Base-by-base conservation (phyloP, 352 stramenopile genomes). In the Phytophthora ohioensis region DNA sequence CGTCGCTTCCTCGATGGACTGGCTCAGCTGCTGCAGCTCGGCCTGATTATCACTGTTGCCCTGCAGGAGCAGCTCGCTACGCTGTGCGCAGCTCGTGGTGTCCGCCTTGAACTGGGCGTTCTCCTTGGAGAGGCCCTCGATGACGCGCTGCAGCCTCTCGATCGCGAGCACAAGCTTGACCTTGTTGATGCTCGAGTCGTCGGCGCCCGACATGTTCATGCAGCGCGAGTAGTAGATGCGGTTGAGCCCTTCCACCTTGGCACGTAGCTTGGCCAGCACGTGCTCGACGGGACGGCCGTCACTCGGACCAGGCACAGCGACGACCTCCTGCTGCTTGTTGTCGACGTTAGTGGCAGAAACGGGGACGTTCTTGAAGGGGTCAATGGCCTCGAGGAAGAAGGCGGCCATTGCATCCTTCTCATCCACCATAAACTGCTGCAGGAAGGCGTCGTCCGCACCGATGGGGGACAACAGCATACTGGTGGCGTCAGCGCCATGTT, bases 151-250 rank as follows among this genome's bases (percentile, higher is more conserved):
- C 17, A 88, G 69, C 17, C 83, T 78, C 71, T 88, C 70, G 38
- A 90, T 70, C 42, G 73, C 75, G 31, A 85, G 78, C 61, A 88
- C 57, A 15, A 83, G 72, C 62, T 88, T 87, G 13, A 87, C 62
- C 43, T 83, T 84, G 55, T 72, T 69, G 32, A 87, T 78, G 43
- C 36, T 75, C 17, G 53, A 43, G 35, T 65, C 62, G 12, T 77
- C 67, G 0, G 57, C 69, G 9, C 46, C 61, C n/a, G 77, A 71
- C 41, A 69, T 46, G 17, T 82, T 81, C 58, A 86, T 80, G 57
- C 80, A 86, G 53, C 79, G 82, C 36, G 81, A 78, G 73, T 87
- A 91, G 78, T 91, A 91, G 62, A 89, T 82, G 52, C 76, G 81
- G 32, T 77, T 81, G 17, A 91, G 71, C 39, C 70, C 67, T n/a